Base-by-base conservation (phyloP, 2,329 filamentous ascomycete species). In the Colletotrichum acutatum region DNA sequence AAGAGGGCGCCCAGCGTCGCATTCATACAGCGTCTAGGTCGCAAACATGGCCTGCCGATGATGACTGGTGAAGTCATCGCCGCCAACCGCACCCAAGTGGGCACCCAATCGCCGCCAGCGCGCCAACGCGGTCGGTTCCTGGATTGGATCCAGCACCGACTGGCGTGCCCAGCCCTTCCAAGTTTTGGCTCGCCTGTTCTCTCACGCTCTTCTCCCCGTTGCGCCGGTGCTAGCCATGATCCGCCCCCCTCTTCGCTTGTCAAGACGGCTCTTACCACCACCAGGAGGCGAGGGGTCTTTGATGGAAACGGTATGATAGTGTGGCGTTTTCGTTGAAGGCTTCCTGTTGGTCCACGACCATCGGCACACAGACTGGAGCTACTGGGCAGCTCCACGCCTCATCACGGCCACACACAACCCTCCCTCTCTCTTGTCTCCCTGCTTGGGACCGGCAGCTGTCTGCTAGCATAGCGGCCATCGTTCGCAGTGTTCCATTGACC, bases 51-150 rank as follows among this genome's bases (percentile, higher is more conserved):
- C 34, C 66, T 66, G 37, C 52, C 49, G 70, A 74, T 74, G 72
- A 74, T 74, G 72, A 73, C 28, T 37, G 30, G 72, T 74, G 72
- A 74, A 67, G 72, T 74, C 72, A 74, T 74, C 70, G 65, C 70
- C n/a, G 56, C 64, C 66, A 49, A 24, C 24, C 26, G 53, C 53
- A 54, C 11, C 24, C 46, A 58, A 53, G 58, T 62, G 46, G 63
- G 59, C 65, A 69, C 52, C 70, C 70, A 73, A 74, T 74, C 59
- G 67, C 64, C 49, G 34, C 59, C 14, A 49, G 28, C 56, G 52
- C 12, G 52, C 26, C 58, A 4, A 24, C 30, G n/a, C 53, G 19
- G 70, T 65, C 34, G 30, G 62, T 74, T 69, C 65, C 69, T 74
- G 65, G 70, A 74, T 46, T 65, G 68, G 57, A 73, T 66, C 49